Conservation (phyloP, 306 rosid species). For the Dryas alaskensis region DNA sequence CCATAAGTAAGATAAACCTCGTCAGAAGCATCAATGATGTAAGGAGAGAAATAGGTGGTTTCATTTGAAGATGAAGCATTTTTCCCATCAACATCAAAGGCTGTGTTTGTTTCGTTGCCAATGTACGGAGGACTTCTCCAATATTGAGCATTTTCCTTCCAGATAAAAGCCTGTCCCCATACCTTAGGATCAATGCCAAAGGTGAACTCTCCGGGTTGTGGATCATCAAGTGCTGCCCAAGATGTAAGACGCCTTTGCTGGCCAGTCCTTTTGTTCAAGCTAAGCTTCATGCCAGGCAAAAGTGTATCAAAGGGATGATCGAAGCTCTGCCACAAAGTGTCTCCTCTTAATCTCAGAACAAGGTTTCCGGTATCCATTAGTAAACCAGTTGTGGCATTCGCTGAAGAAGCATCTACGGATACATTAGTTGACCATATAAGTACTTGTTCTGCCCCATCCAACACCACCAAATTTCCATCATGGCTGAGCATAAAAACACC, state of each 20-base stretch:
- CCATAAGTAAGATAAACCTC: too few species aligned
- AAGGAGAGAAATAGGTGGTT: neutral
- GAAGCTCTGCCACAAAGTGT: conserved; percentile 46
- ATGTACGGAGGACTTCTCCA: neutral
- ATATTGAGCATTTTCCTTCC: neutral
- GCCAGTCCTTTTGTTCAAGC: neutral
- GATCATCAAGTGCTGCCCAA: neutral
- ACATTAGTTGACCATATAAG: conserved; percentile 21
- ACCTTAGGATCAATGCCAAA: conserved; percentile 1
- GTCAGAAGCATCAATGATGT: too few species aligned
- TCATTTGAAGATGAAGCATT: too few species aligned
- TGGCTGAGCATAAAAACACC: conserved; percentile 17
- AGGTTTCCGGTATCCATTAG: conserved; percentile 24
- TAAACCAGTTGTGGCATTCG: neutral
- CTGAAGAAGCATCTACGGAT: neutral
- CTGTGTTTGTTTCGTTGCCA: neutral
- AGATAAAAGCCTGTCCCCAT: neutral
- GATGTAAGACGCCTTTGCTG: neutral
- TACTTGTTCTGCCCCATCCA: neutral
- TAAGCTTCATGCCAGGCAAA: conserved; percentile 29
- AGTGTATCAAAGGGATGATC: conserved; percentile 37
- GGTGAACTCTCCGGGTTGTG: neutral
- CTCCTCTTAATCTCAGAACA: neutral
- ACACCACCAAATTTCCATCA: conserved; percentile 24
- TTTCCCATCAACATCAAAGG: too few species aligned